Evolutionary conservation across 106 monocot species (phyloP).

Genomic region (Vanilla planifolia): DNA sequence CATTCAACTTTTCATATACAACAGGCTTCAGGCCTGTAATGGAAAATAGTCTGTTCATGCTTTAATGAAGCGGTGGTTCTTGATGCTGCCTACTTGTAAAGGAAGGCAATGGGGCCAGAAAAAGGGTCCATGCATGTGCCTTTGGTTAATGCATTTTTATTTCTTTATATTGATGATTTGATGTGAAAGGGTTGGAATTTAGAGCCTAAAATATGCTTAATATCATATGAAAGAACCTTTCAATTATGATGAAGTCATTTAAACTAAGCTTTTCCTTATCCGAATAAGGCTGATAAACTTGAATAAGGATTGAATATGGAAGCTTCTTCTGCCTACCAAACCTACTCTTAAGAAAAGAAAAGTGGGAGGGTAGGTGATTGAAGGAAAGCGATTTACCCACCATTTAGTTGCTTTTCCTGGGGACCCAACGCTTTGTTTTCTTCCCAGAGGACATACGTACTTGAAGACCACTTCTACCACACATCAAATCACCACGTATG

Average conservation of each 20-base stretch:
- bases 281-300: not conserved
- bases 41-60: not conserved
- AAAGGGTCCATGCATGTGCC: not conserved
- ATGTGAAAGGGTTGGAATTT: not conserved
- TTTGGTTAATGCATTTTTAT: not conserved
- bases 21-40: too few species aligned
- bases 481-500: not conserved
- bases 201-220: not conserved
- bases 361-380: not conserved
- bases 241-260: not conserved
- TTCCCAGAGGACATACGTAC: not conserved
- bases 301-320: not conserved
- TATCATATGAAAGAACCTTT: not conserved
- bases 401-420: not conserved
- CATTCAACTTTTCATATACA: too few species aligned
- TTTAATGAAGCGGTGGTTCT: not conserved
- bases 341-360: not conserved
- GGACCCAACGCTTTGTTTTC: not conserved
- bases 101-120: not conserved
- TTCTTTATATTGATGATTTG: not conserved
- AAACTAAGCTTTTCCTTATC: not conserved
- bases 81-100: not conserved
- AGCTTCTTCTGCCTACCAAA: not conserved
- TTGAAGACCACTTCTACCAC: not conserved
- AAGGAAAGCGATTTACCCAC: not conserved